A percentile compares a stretch with the other conserved stretches of the same genome.
These are phyloP conservation scores for Neurospora sublineolata DNA, from an alignment of 495 filamentous ascomycete species.

Conservation along the genomic window DNA sequence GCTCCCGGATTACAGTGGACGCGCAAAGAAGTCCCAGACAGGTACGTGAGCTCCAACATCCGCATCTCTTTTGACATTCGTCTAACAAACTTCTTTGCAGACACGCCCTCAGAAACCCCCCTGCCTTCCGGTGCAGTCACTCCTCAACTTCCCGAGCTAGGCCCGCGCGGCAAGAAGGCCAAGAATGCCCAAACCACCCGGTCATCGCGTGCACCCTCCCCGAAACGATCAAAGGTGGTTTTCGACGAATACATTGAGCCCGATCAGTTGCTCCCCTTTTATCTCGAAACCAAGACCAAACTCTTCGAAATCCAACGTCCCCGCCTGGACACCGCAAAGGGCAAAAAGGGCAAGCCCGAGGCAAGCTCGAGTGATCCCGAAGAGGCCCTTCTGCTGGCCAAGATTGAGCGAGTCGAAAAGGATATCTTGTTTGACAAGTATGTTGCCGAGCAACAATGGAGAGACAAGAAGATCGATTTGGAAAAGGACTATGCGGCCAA, in stretches of 20 bases:
- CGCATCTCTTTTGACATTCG: neutral
- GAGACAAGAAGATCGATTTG: conserved; percentile 50
- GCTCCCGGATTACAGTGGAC: conserved; percentile 56
- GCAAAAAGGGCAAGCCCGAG: conserved; percentile 23
- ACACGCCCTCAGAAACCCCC: conserved; percentile 36
- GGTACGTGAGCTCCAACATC: conserved; percentile 10
- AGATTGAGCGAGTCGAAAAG: conserved; percentile 63
- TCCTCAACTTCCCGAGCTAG: conserved; percentile 29
- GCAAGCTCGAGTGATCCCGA: conserved; percentile 30
- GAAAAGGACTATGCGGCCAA: conserved; percentile 41
- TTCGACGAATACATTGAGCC: conserved; percentile 51
- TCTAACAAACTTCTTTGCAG: conserved; percentile 11
- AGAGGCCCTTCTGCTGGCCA: conserved; percentile 52
- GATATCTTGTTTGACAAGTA: conserved; percentile 78
- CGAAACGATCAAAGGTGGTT: conserved; percentile 26
- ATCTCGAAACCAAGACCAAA: conserved; percentile 56
- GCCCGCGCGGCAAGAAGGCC: conserved; percentile 17
- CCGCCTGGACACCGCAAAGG: conserved; percentile 35
- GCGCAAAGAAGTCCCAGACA: conserved; percentile 25
- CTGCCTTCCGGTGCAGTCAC: conserved; percentile 36
- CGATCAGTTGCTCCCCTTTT: conserved; percentile 65
- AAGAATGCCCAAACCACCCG: conserved; percentile 20
- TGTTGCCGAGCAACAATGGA: conserved; percentile 68
- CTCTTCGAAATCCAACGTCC: conserved; percentile 66
- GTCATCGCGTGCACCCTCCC: conserved; percentile 10